phyloP scores from a whole-genome alignment of 225 moss, liverwort and hornwort genomes.

The Anthoceros angustus region DNA sequence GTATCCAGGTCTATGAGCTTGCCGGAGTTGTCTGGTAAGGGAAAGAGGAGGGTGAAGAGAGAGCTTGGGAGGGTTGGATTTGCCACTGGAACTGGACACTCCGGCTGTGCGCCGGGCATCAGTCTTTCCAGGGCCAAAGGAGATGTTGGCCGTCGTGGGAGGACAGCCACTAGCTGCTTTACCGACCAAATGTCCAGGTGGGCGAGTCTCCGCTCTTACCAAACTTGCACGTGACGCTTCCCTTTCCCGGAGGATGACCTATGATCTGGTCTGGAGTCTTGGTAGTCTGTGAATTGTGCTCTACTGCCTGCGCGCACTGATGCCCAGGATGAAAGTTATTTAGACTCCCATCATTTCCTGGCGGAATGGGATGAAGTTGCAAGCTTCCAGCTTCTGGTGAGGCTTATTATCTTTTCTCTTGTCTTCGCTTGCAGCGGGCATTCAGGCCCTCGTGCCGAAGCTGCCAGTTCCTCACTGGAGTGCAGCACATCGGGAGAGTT shows the following conservation, averaged over 20 bases:
- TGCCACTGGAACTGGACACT: not conserved
- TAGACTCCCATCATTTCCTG: no score
- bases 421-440: not conserved
- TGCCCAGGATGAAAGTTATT: no score
- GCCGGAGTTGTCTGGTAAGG: not conserved
- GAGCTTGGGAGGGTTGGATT: not conserved
- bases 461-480: not conserved
- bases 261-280: not conserved
- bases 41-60: not conserved
- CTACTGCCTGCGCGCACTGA: no score
- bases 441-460: not conserved
- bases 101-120: not conserved
- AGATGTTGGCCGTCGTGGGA: not conserved
- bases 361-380: no score
- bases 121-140: not conserved
- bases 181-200: not conserved
- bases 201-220: not conserved
- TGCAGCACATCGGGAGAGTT: constrained; percentile 2
- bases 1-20: not conserved
- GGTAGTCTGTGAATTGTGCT: not conserved
- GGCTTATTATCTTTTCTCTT: not conserved
- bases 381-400: not conserved
- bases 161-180: not conserved
- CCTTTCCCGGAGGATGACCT: not conserved
- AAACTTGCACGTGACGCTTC: not conserved